A percentile compares a stretch with the other conserved stretches of the same genome.
Evolutionary conservation across 805 yeast species (phyloP).

Genomic region (Monosporozyma aquatica): DNA sequence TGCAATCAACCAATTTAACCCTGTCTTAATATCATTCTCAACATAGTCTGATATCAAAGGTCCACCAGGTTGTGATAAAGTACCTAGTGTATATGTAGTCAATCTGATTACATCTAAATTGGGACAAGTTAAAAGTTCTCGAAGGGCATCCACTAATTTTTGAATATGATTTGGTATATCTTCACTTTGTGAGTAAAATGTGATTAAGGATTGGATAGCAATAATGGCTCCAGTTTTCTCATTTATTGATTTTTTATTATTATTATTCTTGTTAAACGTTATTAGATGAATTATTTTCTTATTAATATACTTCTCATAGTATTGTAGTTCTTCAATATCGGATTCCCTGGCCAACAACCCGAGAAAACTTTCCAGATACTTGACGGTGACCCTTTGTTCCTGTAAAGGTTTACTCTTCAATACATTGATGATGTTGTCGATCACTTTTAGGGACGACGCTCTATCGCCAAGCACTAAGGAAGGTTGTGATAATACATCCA

Average conservation of each 20-base stretch:
- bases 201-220: slow-evolving; percentile 79
- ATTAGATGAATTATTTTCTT: slow-evolving; percentile 71
- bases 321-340: slow-evolving; percentile 64
- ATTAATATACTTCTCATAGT: slow-evolving; percentile 74
- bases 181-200: slow-evolving; percentile 66
- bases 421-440: slow-evolving; percentile 27
- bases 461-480: neutral
- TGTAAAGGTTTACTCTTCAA: slow-evolving; percentile 24
- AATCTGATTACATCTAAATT: slow-evolving; percentile 72
- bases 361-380: slow-evolving; percentile 51
- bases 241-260: slow-evolving; percentile 34
- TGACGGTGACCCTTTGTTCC: slow-evolving; percentile 45
- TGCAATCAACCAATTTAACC: slow-evolving; percentile 77
- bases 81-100: slow-evolving; percentile 78
- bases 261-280: slow-evolving; percentile 31
- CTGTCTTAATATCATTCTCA: slow-evolving; percentile 76
- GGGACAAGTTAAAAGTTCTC: slow-evolving; percentile 63
- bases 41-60: slow-evolving; percentile 82
- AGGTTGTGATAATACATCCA: slow-evolving; percentile 1
- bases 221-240: slow-evolving; percentile 80
- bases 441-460: slow-evolving; percentile 12
- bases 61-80: slow-evolving; percentile 77
- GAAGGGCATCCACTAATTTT: slow-evolving; percentile 70
- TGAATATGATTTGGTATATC: slow-evolving; percentile 79
- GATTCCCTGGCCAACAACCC: slow-evolving; percentile 65